Base-by-base conservation (phyloP, 139 green algal species). In the Astrephomene gubernaculifera region DNA sequence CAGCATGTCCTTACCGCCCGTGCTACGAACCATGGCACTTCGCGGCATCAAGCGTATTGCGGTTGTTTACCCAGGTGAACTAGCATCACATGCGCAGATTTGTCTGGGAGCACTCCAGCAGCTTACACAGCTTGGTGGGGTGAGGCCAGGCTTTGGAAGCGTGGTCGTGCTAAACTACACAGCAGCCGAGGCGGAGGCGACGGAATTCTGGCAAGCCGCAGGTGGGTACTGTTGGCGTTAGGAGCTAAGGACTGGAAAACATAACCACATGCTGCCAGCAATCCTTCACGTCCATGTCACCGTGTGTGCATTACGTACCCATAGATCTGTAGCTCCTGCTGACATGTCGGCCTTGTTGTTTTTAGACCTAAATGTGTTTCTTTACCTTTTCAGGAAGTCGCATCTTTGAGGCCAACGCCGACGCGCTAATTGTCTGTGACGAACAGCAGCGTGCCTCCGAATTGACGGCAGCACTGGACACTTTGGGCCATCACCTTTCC, bases 351-450 rank as follows among this genome's bases (percentile, higher is more conserved):
- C n/a, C n/a, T n/a, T n/a, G n/a, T n/a, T n/a, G n/a, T n/a, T n/a
- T n/a, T n/a, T n/a, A n/a, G n/a, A n/a, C n/a, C n/a, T n/a, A n/a
- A n/a, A n/a, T n/a, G n/a, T n/a, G n/a, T n/a, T n/a, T n/a, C n/a
- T 7, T 39, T 3, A 36, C 38, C 12, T 4, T 7, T 4, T 3
- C 49, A 80, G 71, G 45, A n/a, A 12, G 5, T 33, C 63, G 19
- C 8, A 25, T 84, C 4, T 22, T 8, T 0, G 41, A 22, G 5
- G 31, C 63, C 21, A 43, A 9, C 9, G 29, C 61, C 10, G 63
- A 84, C 78, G 78, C 31, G 43, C 61, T 84, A 63, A 2, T 84
- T 29, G 63, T 31, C 5, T 84, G 78, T 24, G 78, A 75, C 63
- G 44, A 63, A 27, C 49, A 53, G 43, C 12, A 36, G 22, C 31